Evolutionary conservation across 768 basidiomycete genomes (phyloP), one percentile per base, ranked within the genome.

Genomic region (Hericium coralloides): DNA sequence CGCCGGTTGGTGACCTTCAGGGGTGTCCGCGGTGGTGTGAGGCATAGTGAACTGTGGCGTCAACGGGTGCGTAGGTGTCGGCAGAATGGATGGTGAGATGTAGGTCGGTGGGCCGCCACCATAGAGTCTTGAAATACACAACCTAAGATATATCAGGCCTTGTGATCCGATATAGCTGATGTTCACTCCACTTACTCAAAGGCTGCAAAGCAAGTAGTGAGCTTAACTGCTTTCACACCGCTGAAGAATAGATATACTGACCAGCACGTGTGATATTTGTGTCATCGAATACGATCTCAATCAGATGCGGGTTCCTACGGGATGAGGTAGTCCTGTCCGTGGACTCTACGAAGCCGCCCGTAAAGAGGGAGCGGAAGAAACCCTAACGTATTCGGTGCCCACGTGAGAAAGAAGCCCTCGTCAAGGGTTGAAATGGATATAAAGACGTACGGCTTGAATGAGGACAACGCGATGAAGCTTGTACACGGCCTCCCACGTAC

Each of bases 351-450:
- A 89, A 92, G 3, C 87, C 89, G 1, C 83, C 79, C 0, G 87
- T 90, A 70, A 95, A 97, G 20, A 97, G 79, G 36, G 89, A 85
- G 50, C 82, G 78, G 72, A 95, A 95, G 77, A 92, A 97, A 12
- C 88, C 93, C 85, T 89, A 64, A 1, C 62, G 38, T 52, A 59
- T 31, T 31, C 52, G 15, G 49, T 45, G 53, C 63, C 25, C 49
- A 59, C 48, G 49, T 43, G 20, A 56, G 55, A 26, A 26, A 3
- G 22, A 31, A n/a, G 26, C 20, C 4, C 17, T 3, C 45, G 38
- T 5, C 37, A 8, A 51, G 39, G 6, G 31, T 6, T 31, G 31
- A 31, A 31, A 23, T 20, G 31, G 43, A 41, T 26, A 36, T 18
- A 36, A 52, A 20, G n/a, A 25, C 60, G 14, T 55, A 90, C 91